Base-by-base conservation (phyloP, 495 filamentous ascomycete genomes). In the Lasiosphaeria ovina region DNA sequence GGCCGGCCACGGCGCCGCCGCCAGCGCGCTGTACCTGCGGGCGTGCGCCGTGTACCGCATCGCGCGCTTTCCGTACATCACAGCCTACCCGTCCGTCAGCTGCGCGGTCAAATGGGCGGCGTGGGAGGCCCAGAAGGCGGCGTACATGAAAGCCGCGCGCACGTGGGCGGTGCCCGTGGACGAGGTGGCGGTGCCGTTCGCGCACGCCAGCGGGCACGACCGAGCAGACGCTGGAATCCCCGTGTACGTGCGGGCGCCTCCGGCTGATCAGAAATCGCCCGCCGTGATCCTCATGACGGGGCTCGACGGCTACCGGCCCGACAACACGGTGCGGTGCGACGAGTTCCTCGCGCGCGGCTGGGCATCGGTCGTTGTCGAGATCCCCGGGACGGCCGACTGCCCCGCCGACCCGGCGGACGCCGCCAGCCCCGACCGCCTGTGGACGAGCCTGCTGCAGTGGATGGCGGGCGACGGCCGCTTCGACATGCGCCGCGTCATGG, bases 341-440 rank as follows among this genome's bases (percentile, higher is more conserved):
- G 86, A 89, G 71, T 89, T 86, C 62, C 66, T 84, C 10, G 71
- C 75, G 55, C 83, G 81, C 60, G 85, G 81, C 24, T 88, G 81
- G 85, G 86, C 71, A 32, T 75, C 70, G 1, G 77, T 91, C 4
- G 76, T 89, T 34, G 79, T 84, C 32, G 90, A 93, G 73, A 90
- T 93, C 59, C 90, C 89, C 0, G 90, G 90, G 0, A 93, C 90
- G 1, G 90, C 87, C 3, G 90, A 93, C 69, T 90, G 82, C 59
- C 90, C 89, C 0, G 87, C 89, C 0, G 83, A 86, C 58, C 76
- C 72, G 4, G 71, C 76, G 0, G 79, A 83, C 57, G 74, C 81
- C 3, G 64, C 70, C 31, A 68, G 70, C 3, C 63, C 77, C 0
- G 84, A 85, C 33, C 76, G 87, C 17, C 74, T 87, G 51, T 91